Evolutionary conservation across 1,284 basidiomycete genomes (phyloP).

Genomic region (Mycosarcoma maydis): DNA sequence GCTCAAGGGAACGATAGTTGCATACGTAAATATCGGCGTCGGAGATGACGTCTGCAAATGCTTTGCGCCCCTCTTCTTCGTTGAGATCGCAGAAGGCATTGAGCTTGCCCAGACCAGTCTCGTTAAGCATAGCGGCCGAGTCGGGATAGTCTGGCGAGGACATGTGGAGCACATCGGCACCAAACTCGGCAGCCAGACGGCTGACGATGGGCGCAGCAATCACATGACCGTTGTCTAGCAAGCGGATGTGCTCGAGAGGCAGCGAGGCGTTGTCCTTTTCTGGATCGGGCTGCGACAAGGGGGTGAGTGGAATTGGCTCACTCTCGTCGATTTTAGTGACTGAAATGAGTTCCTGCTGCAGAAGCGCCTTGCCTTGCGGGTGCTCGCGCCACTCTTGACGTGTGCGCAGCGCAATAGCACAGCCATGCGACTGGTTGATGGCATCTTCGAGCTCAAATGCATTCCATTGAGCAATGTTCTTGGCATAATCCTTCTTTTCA

Average conservation of each 20-base stretch:
- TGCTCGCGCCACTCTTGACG: constrained; percentile 5
- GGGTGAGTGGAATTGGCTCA: background rate
- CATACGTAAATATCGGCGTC: constrained; percentile 6
- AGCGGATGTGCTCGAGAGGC: background rate
- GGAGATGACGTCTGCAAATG: background rate
- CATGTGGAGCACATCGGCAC: constrained; percentile 4
- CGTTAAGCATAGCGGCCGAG: constrained; percentile 5
- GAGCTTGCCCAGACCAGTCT: constrained; percentile 4
- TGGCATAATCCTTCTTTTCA: constrained; percentile 3
- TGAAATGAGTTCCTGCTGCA: constrained; percentile 1
- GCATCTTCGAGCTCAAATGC: constrained; percentile 5
- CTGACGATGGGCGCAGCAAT: constrained; percentile 5
- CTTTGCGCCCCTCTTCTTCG: background rate
- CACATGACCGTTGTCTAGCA: constrained; percentile 5
- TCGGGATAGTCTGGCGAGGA: constrained; percentile 1
- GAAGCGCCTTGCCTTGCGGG: constrained; percentile 3
- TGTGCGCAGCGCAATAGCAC: constrained; percentile 1
- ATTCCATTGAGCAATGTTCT: constrained; percentile 5
- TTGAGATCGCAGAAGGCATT: constrained; percentile 5
- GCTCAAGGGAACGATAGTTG: constrained; percentile 3
- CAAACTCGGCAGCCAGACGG: constrained; percentile 2
- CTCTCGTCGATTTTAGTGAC: constrained; percentile 4
- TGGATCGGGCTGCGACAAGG: background rate
- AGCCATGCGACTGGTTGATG: constrained; percentile 1
- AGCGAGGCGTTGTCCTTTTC: background rate